A percentile compares a stretch with the other conserved stretches of the same genome.
These are phyloP conservation scores for Russula sp. DNA, from an alignment of 768 basidiomycete genomes.

Conservation along the genomic window DNA sequence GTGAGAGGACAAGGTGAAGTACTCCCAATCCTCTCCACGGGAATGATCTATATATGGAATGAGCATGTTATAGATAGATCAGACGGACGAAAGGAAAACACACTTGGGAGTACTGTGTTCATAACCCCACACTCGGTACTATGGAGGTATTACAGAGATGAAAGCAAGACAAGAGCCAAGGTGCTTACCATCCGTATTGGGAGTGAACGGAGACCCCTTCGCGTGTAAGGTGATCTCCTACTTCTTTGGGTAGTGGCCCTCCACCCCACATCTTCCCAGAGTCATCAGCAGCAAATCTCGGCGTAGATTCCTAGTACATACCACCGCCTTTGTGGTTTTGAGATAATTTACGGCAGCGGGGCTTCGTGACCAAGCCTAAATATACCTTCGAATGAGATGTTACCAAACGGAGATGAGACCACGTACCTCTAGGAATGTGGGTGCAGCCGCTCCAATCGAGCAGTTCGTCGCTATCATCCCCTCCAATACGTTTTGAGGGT, in stretches of 20 bases:
- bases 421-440: slow-evolving; percentile 30
- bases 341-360: slow-evolving; percentile 21
- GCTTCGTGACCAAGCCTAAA: slow-evolving; percentile 25
- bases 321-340: slow-evolving; percentile 22
- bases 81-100: neutral
- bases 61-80: neutral
- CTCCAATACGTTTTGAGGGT: slow-evolving; percentile 27
- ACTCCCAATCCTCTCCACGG: slow-evolving; percentile 25
- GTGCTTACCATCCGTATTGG: slow-evolving; percentile 23
- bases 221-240: slow-evolving; percentile 23
- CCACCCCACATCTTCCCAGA: slow-evolving; percentile 27
- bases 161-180: neutral
- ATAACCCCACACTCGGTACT: slow-evolving; percentile 23
- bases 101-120: slow-evolving; percentile 23
- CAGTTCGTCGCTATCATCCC: slow-evolving; percentile 23
- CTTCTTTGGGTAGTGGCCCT: slow-evolving; percentile 25
- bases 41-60: slow-evolving; percentile 1
- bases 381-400: neutral
- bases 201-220: slow-evolving; percentile 23
- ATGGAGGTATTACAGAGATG: neutral
- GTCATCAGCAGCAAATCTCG: neutral
- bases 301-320: slow-evolving; percentile 6
- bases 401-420: neutral
- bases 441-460: slow-evolving; percentile 27
- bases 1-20: slow-evolving; percentile 21